Evolutionary conservation across 331 rosid species (phyloP).

Genomic region (Phaseolus coccineus): DNA sequence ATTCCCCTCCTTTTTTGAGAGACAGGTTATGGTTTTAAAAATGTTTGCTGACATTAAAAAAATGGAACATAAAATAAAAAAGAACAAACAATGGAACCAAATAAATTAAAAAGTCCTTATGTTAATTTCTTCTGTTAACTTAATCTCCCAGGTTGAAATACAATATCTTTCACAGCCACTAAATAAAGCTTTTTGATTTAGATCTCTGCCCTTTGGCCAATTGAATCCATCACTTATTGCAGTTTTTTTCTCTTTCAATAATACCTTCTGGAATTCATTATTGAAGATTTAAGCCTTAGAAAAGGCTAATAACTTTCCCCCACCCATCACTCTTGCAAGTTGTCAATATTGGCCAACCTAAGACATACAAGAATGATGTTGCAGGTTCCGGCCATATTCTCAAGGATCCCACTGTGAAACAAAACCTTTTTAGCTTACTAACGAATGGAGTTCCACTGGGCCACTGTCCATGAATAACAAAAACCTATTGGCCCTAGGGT

Average conservation of each 20-base stretch:
- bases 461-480: background rate
- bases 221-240: background rate
- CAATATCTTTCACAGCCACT: background rate
- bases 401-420: background rate
- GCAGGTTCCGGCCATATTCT: background rate
- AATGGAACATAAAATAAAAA: background rate
- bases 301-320: background rate
- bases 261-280: background rate
- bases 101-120: background rate
- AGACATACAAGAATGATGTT: background rate
- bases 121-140: background rate
- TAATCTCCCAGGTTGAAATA: constrained; percentile 3
- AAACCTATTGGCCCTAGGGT: background rate
- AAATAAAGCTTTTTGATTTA: background rate
- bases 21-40: background rate
- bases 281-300: too few relatives aligned
- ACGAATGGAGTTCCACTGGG: background rate
- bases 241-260: background rate
- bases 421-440: background rate
- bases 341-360: background rate
- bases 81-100: background rate
- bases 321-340: background rate
- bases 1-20: background rate
- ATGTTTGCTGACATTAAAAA: background rate
- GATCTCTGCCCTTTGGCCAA: background rate